Base-by-base conservation (phyloP, 257 asterid genomes). In the Primulina tabacum region DNA sequence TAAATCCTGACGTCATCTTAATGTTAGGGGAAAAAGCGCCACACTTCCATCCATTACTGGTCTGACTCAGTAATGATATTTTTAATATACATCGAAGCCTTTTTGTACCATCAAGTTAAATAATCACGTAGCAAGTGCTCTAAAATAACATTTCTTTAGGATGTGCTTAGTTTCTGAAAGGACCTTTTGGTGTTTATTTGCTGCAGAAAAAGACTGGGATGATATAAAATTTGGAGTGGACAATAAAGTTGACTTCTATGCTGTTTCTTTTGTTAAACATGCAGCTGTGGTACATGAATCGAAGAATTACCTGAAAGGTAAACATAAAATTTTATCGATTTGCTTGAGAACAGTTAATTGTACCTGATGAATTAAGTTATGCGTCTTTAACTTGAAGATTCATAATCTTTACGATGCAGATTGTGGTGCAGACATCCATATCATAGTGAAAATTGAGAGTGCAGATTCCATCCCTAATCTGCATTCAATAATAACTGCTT, bases 1-100 rank as follows among this genome's bases (percentile, higher is more conserved):
- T 64, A 88, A 90, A 87, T 92, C 98, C 61, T 88, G 98, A 62
- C 82, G 96, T 24, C 98, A 92, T 87, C 87, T 92, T 68, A 92
- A 92, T 83, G 98, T 92, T 69, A 87, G 96, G 64, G 98, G 98
- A 33, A 92, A 92, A 86, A 92, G 98, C 57, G 98, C 98, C 7
- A 92, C 97, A 63, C 97, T 92, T 73, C 96, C 97, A 64, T 90
- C 97, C 65, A 92, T 92, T 68, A 92, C 97, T 64, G 98, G 98
- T 92, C 66, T 80, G 87, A 66, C 59, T 73, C 37, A 65, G 35
- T 73, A 61, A 63, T 35, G 34, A 16, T 69, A 58, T 66, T 62
- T 28, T 53, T 53, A 5, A 32, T 37, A 58, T 11, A 4, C 6
- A 5, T 4, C 20, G 8, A 34, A 38, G n/a, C 20, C 43, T 59